Evolutionary conservation across 352 stramenopile species (phyloP), one percentile per base, ranked within the genome.

Genomic region (Phytophthora hybrid): DNA sequence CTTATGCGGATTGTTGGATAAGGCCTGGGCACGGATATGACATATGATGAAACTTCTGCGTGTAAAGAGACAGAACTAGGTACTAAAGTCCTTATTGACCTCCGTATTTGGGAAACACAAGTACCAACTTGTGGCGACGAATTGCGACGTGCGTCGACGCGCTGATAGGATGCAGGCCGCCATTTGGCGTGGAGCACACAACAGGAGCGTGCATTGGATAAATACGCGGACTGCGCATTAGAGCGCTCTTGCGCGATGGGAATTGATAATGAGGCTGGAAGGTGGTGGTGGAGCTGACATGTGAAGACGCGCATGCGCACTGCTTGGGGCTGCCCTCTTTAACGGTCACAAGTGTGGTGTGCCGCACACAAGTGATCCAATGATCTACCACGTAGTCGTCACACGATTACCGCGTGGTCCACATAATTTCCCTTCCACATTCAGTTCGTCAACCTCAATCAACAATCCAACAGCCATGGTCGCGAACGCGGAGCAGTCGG

Each of bases 121-220:
- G 44, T 51, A n/a, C 44, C 16, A 51, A 51, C 44, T 21, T 21
- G 1, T 21, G 44, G 44, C 44, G 37, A 44, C 37, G 11, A 44
- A 44, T 19, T n/a, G 44, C 44, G 44, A 32, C 13, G 6, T 14
- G 31, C 59, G 67, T 74, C 53, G 61, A 69, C 67, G 55, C 29
- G 52, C 19, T 76, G 69, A 76, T 76, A 68, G 69, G 69, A 76
- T 69, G 69, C 69, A 76, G 62, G 5, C 18, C 14, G 7, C n/a
- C 31, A 56, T 8, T 52, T 31, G 26, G 18, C 60, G 63, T 67
- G 54, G 31, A 57, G 56, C n/a, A 66, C 65, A 60, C 64, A 65
- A 63, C 21, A 47, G 13, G 49, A 57, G 52, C 41, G 37, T 62
- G 29, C 62, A 49, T 6, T 26, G 21, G 21, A 66, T 52, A 66